A percentile compares a stretch with the other conserved stretches of the same genome.
phyloP scores from a whole-genome alignment of 495 filamentous ascomycete genomes.

The Filosporella fistucella region DNA sequence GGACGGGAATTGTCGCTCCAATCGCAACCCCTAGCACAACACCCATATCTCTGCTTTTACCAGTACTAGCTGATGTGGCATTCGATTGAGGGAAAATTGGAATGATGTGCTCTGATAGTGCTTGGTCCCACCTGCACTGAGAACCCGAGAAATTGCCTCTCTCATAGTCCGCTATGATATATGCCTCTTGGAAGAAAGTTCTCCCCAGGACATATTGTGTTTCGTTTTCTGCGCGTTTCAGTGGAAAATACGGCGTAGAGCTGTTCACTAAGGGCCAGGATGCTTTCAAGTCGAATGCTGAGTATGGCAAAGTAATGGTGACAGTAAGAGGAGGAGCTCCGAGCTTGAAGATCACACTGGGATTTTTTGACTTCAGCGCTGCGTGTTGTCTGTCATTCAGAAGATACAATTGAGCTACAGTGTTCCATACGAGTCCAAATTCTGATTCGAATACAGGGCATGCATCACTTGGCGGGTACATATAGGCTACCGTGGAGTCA shows the following conservation, averaged over 20 bases:
- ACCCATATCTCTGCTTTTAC: no score
- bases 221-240: slow-evolving; percentile 43
- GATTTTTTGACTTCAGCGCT: slow-evolving; percentile 36
- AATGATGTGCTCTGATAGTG: background rate
- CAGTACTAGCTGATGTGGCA: no score
- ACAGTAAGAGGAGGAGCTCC: slow-evolving; percentile 32
- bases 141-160: background rate
- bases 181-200: slow-evolving; percentile 52
- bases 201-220: slow-evolving; percentile 52
- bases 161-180: slow-evolving; percentile 2
- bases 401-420: slow-evolving; percentile 39
- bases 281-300: slow-evolving; percentile 41
- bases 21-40: no score
- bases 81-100: no score
- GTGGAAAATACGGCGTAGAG: slow-evolving; percentile 40
- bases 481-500: slow-evolving; percentile 48
- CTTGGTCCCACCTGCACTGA: background rate
- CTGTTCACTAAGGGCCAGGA: slow-evolving; percentile 32
- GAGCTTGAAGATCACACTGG: slow-evolving; percentile 47
- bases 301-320: slow-evolving; percentile 48
- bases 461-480: slow-evolving; percentile 48
- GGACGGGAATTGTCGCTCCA: no score
- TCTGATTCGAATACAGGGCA: slow-evolving; percentile 47
- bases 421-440: slow-evolving; percentile 46
- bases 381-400: slow-evolving; percentile 40